Conservation (phyloP, 1,139 yeast genomes). For the Arxiozyma slooffiae region DNA sequence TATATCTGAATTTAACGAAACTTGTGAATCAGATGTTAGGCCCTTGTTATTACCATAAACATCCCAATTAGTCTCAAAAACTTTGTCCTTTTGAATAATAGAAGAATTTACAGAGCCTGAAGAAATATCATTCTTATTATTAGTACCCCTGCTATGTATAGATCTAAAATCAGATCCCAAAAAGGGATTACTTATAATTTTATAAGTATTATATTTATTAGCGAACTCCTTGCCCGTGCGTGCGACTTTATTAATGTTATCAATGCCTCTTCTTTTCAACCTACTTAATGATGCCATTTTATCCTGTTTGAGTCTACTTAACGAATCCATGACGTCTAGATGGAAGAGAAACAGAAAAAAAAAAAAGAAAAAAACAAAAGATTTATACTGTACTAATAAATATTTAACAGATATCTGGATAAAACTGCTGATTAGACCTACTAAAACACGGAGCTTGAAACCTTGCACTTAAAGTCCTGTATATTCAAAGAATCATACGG, state of each 20-base stretch:
- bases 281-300: conserved; percentile 10
- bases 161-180: background rate
- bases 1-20: conserved; percentile 9
- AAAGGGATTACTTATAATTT: background rate
- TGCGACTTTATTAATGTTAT: conserved; percentile 10
- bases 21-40: conserved; percentile 5
- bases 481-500: background rate
- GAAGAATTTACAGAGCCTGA: background rate
- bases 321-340: background rate
- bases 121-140: background rate
- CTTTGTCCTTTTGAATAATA: conserved; percentile 1
- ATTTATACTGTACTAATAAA: too few species aligned
- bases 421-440: background rate
- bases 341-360: too few species aligned
- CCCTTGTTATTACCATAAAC: background rate
- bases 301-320: background rate
- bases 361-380: too few species aligned
- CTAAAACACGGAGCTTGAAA: background rate
- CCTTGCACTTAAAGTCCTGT: background rate
- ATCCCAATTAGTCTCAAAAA: background rate
- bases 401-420: background rate
- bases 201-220: conserved; percentile 4
- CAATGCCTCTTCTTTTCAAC: conserved; percentile 11
- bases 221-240: conserved; percentile 12
- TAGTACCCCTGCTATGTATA: background rate